Base-by-base conservation (phyloP, 2,329 filamentous ascomycete genomes). In the Colletotrichum brevisporum region DNA sequence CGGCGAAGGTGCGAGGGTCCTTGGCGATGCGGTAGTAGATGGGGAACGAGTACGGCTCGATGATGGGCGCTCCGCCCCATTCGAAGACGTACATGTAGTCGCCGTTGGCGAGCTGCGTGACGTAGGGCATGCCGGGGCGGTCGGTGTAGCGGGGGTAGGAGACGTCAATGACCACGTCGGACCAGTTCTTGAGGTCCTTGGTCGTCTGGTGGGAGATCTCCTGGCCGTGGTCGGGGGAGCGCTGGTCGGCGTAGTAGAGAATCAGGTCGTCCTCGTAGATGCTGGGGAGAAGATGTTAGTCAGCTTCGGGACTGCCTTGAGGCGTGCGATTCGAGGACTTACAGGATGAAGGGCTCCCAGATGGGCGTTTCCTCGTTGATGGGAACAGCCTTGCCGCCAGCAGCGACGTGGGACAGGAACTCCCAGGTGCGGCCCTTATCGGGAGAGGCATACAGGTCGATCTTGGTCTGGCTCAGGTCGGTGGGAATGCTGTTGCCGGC, bases 221-320 rank as follows among this genome's bases (percentile, higher is more conserved):
- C 78, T 93, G 91, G 18, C 91, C 91, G 74, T 93, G 83, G 1
- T 81, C 81, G 71, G 89, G 84, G 71, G 90, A 90, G 43, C 91
- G 86, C 76, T 93, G 91, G 77, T 93, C 91, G 2, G 90, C 90
- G 81, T 93, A 93, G 82, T 92, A 93, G 73, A 86, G 82, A 43
- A 93, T 85, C 18, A 93, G 79, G 59, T 87, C 82, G 61, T 87
- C 83, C 64, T 91, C 79, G 76, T 90, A 85, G 52, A 85, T 81
- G 76, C 85, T 84, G 54, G 1, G 4, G 9, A 9, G 26, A 2
- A 1, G 0, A 2, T 8, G 10, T 75, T 27, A 71, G 64, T 13
- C 5, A 1, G 6, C 18, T 6, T 13, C 2, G n/a, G 12, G 24
- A 36, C 26, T 8, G 1, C 6, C 6, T 5, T 6, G 8, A 2